Base-by-base conservation (phyloP, 441 rosid genomes). In the Corymbia citriodora region DNA sequence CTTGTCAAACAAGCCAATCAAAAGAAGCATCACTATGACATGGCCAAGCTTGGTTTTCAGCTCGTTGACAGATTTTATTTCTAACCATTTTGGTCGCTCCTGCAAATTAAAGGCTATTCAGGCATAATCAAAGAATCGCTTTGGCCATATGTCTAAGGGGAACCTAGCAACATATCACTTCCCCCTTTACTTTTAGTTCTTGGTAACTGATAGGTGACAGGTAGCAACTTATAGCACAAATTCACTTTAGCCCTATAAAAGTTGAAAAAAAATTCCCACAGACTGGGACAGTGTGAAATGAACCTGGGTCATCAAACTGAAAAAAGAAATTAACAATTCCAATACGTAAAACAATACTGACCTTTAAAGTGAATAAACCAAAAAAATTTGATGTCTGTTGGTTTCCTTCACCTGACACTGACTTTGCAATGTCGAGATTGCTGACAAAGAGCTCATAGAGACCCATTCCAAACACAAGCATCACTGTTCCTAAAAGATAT, bases 381-480 rank as follows among this genome's bases (percentile, higher is more conserved):
- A 97, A 98, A 72, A 98, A 95, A 92, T 93, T 97, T 61, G 99
- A 98, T 88, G 94, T 95, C 40, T 92, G 89, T 31, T 89, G 83
- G 92, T 45, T 89, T 87, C 87, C 88, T 12, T 93, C 95, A 87
- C 90, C 93, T 10, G 97, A 91, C 8, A 89, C 83, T 40, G 92
- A 91, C 92, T 95, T 94, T 31, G 96, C 94, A 83, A 94, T 93
- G 88, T 95, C 94, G 83, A 96, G 97, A 91, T 95, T 98, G 95
- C 98, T 94, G 88, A 98, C 94, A 90, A 97, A 97, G 52, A 97
- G 96, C 96, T 98, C 99, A 82, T 97, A 96, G 52, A 98, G 96
- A 88, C 99, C 99, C 98, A 96, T 94, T 87, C 99, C 99, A 87
- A 98, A 96, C n/a, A 98, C 99, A 91, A 98, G 94, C 99, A 98